Base-by-base conservation (phyloP, 257 asterid species). In the Solanum tarapatanum region DNA sequence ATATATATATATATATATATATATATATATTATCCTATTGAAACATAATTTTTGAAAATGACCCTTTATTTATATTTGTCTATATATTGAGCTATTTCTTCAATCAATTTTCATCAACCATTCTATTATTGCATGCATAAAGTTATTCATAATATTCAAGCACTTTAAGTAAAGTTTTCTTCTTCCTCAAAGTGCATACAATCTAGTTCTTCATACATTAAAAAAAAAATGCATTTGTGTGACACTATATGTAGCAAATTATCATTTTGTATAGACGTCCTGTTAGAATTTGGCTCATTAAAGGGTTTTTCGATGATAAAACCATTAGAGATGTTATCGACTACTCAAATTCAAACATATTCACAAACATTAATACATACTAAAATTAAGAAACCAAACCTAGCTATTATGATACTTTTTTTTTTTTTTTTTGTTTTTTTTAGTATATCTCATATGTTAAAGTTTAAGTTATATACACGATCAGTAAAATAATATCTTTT, bases 61-160 rank as follows among this genome's bases (percentile, higher is more conserved):
- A 87, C 92, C 55, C 35, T 30, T 68, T 24, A n/a, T 7, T 82
- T 87, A 88, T 86, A 16, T 79, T 84, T 21, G 48, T 70, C 90
- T 91, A 90, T 89, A 91, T 87, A 90, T 89, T 86, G 43, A 72
- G 84, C 82, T 28, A 36, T 79, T 74, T 84, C 37, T 4, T 83
- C 62, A 9, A n/a, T 35, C 83, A 66, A 66, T 12, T 35, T 87
- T 23, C 84, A 89, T 60, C 89, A 79, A 21, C 35, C 39, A 36
- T 43, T 80, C 80, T 45, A 36, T 51, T 17, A 36, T 51, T 84
- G 68, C 85, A 83, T 76, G 39, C 84, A 79, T 79, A 79, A 43
- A 3, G 19, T n/a, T 28, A 58, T 43, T 79, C 84, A 79, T 43
- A 79, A 79, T 45, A 39, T 58, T 24, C 58, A 4, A 28, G n/a